phyloP scores from a whole-genome alignment of 2,329 filamentous ascomycete species.

The Epichloe festucae region DNA sequence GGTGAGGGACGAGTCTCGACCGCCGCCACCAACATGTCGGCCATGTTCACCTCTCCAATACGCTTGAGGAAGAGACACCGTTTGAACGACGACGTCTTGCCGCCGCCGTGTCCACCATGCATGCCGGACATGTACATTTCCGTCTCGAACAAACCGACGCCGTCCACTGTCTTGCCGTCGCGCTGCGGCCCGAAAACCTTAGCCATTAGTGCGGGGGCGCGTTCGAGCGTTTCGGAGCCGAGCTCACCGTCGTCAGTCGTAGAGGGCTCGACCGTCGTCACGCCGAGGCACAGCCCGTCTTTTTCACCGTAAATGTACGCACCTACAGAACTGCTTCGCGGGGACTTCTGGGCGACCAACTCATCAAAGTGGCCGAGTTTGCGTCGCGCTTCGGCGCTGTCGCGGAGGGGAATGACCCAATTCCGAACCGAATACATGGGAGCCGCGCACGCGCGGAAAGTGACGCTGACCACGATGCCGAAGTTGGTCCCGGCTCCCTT shows the following conservation, averaged over 20 bases:
- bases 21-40: slow-evolving; percentile 27
- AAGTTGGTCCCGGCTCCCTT: slow-evolving; percentile 48
- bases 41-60: slow-evolving; percentile 25
- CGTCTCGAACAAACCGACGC: slow-evolving; percentile 38
- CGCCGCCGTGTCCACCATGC: slow-evolving; percentile 41
- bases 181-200: slow-evolving; percentile 21
- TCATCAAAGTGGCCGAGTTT: neutral
- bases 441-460: slow-evolving; percentile 33
- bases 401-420: slow-evolving; percentile 27
- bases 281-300: neutral
- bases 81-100: slow-evolving; percentile 53
- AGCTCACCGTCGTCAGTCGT: neutral
- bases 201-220: neutral
- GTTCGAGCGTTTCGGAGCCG: neutral
- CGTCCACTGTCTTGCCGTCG: slow-evolving; percentile 26
- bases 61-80: slow-evolving; percentile 46
- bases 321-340: neutral
- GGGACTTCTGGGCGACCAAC: neutral
- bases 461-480: slow-evolving; percentile 41
- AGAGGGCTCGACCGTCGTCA: neutral
- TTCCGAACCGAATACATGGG: slow-evolving; percentile 26
- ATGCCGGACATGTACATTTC: slow-evolving; percentile 49
- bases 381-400: slow-evolving; percentile 7
- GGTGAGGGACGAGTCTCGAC: slow-evolving; percentile 34
- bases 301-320: neutral